Base-by-base conservation (phyloP, 1,139 yeast species). In the Torulaspora globosa region DNA sequence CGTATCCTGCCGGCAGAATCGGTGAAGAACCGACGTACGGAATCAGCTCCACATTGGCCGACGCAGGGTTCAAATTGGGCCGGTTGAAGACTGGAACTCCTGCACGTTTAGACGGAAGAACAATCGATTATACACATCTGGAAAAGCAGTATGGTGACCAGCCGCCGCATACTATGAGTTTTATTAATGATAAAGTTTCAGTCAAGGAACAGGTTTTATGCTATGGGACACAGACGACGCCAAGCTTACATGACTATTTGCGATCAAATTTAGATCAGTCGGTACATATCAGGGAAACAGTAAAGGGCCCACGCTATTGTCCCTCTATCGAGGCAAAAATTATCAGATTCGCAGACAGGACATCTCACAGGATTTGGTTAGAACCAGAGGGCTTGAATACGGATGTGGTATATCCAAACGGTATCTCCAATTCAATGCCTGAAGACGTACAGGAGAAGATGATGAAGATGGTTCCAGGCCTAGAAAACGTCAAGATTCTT, bases 21-120 rank as follows among this genome's bases (percentile, higher is more conserved):
- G 97, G 96, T 1, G 99, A 94, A 68, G 78, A 75, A 10, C 95
- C 97, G 0, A 87, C 97, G 0, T 85, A 80, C 66, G 98, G 97
- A 0, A 74, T 94, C 27, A 83, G 96, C 23, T 72, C 80, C 36
- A 89, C 98, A 0, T 74, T 94, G 35, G 69, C 71, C 21, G 78
- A 78, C 2, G 84, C 86, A 0, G 96, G 96, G 0, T 92, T 94
- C 64, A 72, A 80, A 48, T 69, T 94, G 49, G 98, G 98, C 0
- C 73, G 99, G 47, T 72, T 94, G 52, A 94, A 94, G 62, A 94
- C 99, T 0, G 99, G 99, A 0, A 94, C 99, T 0, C 99, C 99
- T 0, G 96, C 97, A 1, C 73, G 99, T 48, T 69, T 94, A 21
- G 83, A 84, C 19, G 74, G 81, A 1, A 75, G 75, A 46, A 76